phyloP scores from a whole-genome alignment of 495 filamentous ascomycete species.

The Penicillium psychrofluorescens region DNA sequence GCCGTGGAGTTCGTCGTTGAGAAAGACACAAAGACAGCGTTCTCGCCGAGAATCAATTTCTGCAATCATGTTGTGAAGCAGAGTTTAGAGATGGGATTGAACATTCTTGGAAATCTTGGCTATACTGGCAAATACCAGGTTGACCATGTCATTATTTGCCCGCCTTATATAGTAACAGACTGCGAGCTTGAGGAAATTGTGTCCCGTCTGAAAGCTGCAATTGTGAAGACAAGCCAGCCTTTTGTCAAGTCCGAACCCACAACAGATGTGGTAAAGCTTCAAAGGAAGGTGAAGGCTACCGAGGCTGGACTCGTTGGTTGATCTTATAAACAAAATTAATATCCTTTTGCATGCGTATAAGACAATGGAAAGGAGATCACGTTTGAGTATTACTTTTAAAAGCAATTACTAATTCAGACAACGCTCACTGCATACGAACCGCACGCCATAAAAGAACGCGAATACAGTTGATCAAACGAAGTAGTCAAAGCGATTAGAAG shows the following conservation, averaged over 20 bases:
- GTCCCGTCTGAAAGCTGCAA: conserved; percentile 15
- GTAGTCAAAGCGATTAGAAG: too few relatives aligned
- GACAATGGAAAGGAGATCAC: too few relatives aligned
- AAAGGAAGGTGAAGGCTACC: too few relatives aligned
- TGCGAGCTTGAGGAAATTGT: conserved; percentile 46
- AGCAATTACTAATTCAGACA: background rate
- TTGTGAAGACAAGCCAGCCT: conserved; percentile 1
- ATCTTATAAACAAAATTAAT: too few relatives aligned
- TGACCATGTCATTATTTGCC: conserved; percentile 61
- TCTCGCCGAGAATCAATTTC: conserved; percentile 15
- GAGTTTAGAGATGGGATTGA: conserved; percentile 2
- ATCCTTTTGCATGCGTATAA: too few relatives aligned
- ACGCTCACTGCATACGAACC: too few relatives aligned
- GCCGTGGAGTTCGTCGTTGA: conserved; percentile 52
- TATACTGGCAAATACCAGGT: conserved; percentile 47
- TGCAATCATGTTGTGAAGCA: conserved; percentile 7
- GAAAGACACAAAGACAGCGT: conserved; percentile 39
- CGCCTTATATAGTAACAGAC: conserved; percentile 51
- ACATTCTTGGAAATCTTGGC: conserved; percentile 10
- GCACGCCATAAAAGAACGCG: too few relatives aligned
- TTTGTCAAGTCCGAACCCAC: background rate
- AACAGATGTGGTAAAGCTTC: too few relatives aligned
- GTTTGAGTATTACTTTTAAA: too few relatives aligned
- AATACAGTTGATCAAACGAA: too few relatives aligned
- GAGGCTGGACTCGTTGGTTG: too few relatives aligned